These are phyloP conservation scores for Ramicandelaber brevisporus DNA, from an alignment of 192 early-diverging fungal genomes.

Conservation along the genomic window DNA sequence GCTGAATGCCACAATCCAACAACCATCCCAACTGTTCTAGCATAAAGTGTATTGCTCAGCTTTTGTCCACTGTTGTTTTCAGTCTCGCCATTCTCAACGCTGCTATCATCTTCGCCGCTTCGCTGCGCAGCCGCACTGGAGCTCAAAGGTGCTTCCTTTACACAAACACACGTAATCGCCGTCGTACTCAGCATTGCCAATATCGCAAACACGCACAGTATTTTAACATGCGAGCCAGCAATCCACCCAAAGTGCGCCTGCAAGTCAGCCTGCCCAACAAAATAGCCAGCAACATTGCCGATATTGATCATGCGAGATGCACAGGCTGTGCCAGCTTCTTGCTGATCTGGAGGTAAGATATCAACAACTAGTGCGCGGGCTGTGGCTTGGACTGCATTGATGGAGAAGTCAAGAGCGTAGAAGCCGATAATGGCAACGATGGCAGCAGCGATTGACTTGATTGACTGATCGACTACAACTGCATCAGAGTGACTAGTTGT, in stretches of 20 bases:
- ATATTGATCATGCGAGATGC: conserved; percentile 62
- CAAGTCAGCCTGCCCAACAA: conserved; percentile 64
- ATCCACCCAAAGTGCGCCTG: conserved; percentile 31
- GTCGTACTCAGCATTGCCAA: conserved; percentile 27
- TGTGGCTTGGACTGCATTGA: conserved; percentile 70
- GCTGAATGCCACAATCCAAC: no score
- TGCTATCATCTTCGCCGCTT: conserved; percentile 4
- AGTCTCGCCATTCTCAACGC: conserved; percentile 15
- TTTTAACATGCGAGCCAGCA: conserved; percentile 50
- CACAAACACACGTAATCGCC: conserved; percentile 35
- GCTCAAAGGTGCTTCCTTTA: conserved; percentile 17
- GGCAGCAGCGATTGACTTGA: conserved; percentile 22
- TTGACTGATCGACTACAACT: neutral
- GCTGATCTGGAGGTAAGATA: conserved; percentile 45
- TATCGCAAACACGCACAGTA: conserved; percentile 50
- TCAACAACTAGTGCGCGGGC: conserved; percentile 74
- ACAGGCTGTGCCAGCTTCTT: conserved; percentile 62
- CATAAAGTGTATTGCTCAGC: neutral
- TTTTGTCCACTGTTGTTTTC: conserved; percentile 6
- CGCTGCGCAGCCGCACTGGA: conserved; percentile 1
- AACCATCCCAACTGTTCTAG: no score
- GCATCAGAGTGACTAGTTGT: neutral
- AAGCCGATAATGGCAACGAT: conserved; percentile 54
- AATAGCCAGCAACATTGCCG: conserved; percentile 65
- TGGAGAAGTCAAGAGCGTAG: conserved; percentile 78